A percentile compares a stretch with the other conserved stretches of the same genome.
phyloP scores from a whole-genome alignment of 192 early-diverging fungal genomes.

The Phycomyces blakesleeanus region DNA sequence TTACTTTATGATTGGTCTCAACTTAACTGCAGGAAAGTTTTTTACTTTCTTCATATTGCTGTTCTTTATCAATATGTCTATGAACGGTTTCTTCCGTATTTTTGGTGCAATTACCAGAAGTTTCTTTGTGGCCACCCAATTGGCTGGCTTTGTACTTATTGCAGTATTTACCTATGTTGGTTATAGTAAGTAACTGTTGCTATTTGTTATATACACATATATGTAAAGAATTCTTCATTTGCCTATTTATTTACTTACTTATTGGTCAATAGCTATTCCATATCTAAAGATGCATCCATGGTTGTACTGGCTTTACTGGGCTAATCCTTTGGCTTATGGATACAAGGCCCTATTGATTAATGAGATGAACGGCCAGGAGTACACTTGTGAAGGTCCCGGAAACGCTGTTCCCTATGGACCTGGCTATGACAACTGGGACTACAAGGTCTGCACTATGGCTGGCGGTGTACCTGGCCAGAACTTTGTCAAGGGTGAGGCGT shows the following conservation, averaged over 20 bases:
- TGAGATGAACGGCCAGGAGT: constrained; percentile 53
- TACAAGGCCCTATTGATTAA: constrained; percentile 59
- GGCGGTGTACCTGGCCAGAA: constrained; percentile 52
- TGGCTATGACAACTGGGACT: constrained; percentile 40
- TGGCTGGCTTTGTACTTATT: constrained; percentile 51
- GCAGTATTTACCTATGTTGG: constrained; percentile 55
- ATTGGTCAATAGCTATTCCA: constrained; percentile 34
- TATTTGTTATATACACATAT: no score
- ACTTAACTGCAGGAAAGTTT: constrained; percentile 38
- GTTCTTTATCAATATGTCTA: constrained; percentile 50
- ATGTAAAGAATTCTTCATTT: not conserved
- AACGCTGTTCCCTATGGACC: constrained; percentile 30
- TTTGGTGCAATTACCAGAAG: constrained; percentile 47
- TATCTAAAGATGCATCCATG: constrained; percentile 56
- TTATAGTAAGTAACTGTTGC: constrained; percentile 38
- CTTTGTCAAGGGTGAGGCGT: constrained; percentile 59
- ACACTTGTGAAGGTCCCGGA: constrained; percentile 35
- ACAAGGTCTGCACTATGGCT: constrained; percentile 59
- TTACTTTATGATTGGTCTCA: constrained; percentile 56
- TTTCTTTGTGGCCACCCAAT: constrained; percentile 50
- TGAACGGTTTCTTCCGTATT: constrained; percentile 60
- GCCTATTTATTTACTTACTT: not conserved
- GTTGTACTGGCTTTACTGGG: constrained; percentile 61
- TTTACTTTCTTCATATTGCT: constrained; percentile 54
- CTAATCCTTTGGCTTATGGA: constrained; percentile 59